phyloP scores from a whole-genome alignment of 1,284 basidiomycete genomes.

The Irpex rosettiformis region DNA sequence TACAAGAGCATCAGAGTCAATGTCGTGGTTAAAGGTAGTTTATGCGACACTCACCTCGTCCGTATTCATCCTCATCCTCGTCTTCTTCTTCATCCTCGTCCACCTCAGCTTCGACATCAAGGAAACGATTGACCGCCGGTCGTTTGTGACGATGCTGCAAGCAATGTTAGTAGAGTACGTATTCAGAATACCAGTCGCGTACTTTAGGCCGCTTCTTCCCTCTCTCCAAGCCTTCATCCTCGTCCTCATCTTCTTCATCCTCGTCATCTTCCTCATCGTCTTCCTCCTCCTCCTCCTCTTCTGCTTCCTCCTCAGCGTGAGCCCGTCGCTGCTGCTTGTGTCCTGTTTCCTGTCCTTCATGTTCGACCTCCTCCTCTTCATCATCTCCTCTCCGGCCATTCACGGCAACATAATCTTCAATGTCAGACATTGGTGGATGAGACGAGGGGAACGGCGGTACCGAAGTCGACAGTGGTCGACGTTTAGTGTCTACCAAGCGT shows the following conservation, averaged over 20 bases:
- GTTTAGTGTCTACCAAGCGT: not conserved
- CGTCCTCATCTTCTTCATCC: constrained; percentile 37
- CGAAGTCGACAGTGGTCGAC: not conserved
- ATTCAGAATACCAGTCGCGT: constrained; percentile 11
- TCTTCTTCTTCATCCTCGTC: constrained; percentile 95
- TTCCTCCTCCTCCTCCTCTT: constrained; percentile 52
- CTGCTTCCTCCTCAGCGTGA: constrained; percentile 41
- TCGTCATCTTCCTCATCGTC: constrained; percentile 51
- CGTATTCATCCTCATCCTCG: constrained; percentile 85
- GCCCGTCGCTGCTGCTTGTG: constrained; percentile 20
- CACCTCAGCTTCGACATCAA: constrained; percentile 94
- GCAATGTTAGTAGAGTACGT: constrained; percentile 11
- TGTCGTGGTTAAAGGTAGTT: not conserved
- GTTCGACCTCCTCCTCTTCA: constrained; percentile 35
- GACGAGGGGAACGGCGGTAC: constrained; percentile 2
- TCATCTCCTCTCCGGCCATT: constrained; percentile 14
- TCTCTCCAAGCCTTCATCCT: constrained; percentile 36
- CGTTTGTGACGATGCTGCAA: constrained; percentile 61
- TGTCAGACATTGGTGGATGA: constrained; percentile 45
- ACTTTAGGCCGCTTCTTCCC: constrained; percentile 60
- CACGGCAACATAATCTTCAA: constrained; percentile 38
- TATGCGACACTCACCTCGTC: constrained; percentile 49
- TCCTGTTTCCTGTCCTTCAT: constrained; percentile 25
- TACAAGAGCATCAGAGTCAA: constrained; percentile 23
- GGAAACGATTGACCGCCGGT: constrained; percentile 72